phyloP scores from a whole-genome alignment of 1,284 basidiomycete genomes.

The Neolentinus lepideus region DNA sequence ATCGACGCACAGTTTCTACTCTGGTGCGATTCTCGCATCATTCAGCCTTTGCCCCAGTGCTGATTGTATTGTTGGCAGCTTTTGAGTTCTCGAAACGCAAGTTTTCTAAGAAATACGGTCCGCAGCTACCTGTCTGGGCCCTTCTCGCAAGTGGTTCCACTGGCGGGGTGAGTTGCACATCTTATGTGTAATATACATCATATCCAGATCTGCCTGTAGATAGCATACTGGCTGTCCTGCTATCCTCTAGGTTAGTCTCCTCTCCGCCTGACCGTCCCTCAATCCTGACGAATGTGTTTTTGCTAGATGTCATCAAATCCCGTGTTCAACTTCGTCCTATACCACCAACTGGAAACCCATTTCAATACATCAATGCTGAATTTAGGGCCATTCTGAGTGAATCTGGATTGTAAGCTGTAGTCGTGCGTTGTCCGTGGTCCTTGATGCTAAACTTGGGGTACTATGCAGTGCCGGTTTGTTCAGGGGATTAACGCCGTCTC shows the following conservation, averaged over 20 bases:
- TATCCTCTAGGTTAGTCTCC: slow-evolving; percentile 69
- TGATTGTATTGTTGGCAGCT: slow-evolving; percentile 40
- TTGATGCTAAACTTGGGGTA: slow-evolving; percentile 5
- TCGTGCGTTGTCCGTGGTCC: neutral
- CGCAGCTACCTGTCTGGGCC: slow-evolving; percentile 81
- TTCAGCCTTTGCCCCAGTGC: too few relatives aligned
- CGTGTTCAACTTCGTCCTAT: slow-evolving; percentile 76
- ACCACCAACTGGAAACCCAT: slow-evolving; percentile 73
- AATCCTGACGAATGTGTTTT: neutral
- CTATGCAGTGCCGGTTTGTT: slow-evolving; percentile 56
- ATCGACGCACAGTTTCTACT: neutral
- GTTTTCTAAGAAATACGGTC: slow-evolving; percentile 56
- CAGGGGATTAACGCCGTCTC: slow-evolving; percentile 64
- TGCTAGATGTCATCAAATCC: slow-evolving; percentile 83
- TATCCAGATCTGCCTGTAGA: slow-evolving; percentile 29
- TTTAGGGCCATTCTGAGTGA: slow-evolving; percentile 63
- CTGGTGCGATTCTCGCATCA: slow-evolving; percentile 1
- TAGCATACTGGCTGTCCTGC: slow-evolving; percentile 91
- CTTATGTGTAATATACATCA: neutral
- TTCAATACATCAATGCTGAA: slow-evolving; percentile 78
- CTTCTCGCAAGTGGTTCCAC: slow-evolving; percentile 80
- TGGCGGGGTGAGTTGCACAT: slow-evolving; percentile 65
- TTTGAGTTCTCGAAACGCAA: slow-evolving; percentile 87
- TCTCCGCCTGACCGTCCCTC: neutral
- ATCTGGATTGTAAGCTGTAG: slow-evolving; percentile 60